Evolutionary conservation across 306 rosid species (phyloP), one percentile per base, ranked within the genome.

Genomic region (Sicyos baderoa): DNA sequence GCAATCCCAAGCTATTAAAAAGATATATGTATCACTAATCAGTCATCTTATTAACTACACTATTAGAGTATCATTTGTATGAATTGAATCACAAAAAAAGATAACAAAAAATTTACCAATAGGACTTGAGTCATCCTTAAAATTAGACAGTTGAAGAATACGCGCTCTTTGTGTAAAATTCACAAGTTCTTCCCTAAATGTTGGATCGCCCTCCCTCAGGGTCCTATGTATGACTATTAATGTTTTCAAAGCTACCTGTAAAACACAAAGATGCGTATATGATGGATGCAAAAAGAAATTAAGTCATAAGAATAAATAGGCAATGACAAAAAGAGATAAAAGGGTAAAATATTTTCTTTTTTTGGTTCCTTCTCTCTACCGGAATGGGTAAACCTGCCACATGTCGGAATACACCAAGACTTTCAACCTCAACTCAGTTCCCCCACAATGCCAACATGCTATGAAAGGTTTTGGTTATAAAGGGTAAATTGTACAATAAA

Each of bases 81-180:
- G 72, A 55, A 50, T 13, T 50, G 72, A 55, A 27, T 13, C 55
- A 68, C 17, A 23, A 65, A 40, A 74, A 74, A 48, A 25, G 50
- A 22, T 65, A 53, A 77, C 67, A 77, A 37, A 37, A 37, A 10
- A 70, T 74, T 77, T 76, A 90, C 99, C 99, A 45, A 94, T 88
- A 47, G 99, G 99, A 74, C 99, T 88, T 73, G 99, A 90, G 70
- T 94, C 99, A 56, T 94, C 99, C 82, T 94, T 94, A 74, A 94
- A 94, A 84, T 94, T 90, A 55, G 97, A 88, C 72, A 94, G 87
- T 79, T 94, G 99, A 59, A 94, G 97, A 81, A 94, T 90, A 15
- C 83, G 82, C 29, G 81, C 91, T 83, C 89, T 90, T 76, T 82
- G 96, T 47, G 99, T 85, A 75, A 85, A 94, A 82, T 87, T 94